Evolutionary conservation across 495 filamentous ascomycete species (phyloP), one percentile per base, ranked within the genome.

Genomic region (Elasticomyces elasticus): DNA sequence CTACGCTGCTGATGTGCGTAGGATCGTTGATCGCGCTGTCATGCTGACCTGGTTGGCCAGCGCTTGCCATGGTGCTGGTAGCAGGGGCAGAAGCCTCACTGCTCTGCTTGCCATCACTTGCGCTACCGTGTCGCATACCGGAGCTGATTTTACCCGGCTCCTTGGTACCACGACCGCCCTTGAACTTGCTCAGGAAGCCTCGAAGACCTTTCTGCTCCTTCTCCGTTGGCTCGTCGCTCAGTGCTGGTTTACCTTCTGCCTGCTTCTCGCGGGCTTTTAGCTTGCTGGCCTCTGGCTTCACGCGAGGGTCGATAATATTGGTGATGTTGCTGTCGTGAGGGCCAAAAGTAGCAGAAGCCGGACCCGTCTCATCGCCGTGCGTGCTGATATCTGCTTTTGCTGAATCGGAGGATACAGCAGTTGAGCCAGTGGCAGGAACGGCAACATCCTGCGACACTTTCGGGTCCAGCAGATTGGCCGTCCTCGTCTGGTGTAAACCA

Each of bases 281-380:
- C 19, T 65, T 57, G 35, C 62, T 51, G 5, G 63, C 62, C 5
- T 62, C 55, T 0, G 62, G 61, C 35, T 58, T 40, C 6, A 67
- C 65, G 15, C 65, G 25, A 0, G 61, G 61, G 40, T 67, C 65
- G 13, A 62, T 10, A 19, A 63, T 44, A 46, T 67, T 65, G 10
- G 58, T 55, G 3, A 52, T 56, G 51, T 52, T 52, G 49, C 57
- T 61, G 33, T 61, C 54, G 56, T 65, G 64, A 11, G 60, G 60
- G 0, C 57, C 60, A 24, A 63, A 51, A 0, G 63, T 61, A 17
- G 47, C 35, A 1, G 53, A 22, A n/a, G 35, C 54, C 4, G 54
- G 54, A 10, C 5, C 42, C 20, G 25, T 7, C 19, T 6, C 17
- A 45, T 23, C 24, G 11, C 42, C 24, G 25, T n/a, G 6, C 42